Conservation (phyloP, 345 rosid genomes). For the Brassica incana region DNA sequence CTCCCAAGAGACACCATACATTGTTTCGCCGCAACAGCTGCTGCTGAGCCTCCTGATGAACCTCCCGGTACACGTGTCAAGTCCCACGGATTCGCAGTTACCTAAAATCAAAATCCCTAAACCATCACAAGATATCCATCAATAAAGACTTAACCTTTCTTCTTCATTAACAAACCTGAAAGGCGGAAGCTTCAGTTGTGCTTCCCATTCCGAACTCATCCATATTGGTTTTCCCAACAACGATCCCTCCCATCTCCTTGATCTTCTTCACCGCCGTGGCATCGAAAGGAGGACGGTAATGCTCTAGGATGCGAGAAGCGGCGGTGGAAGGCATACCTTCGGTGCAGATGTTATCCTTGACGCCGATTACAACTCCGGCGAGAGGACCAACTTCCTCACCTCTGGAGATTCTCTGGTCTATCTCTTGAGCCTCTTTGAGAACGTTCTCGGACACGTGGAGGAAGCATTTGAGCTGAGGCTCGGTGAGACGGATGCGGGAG, state of each 20-base stretch:
- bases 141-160: neutral
- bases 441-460: neutral
- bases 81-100: conserved; percentile 59
- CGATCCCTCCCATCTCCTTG: neutral
- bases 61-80: conserved; percentile 89
- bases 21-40: conserved; percentile 61
- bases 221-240: neutral
- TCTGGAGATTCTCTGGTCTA: neutral
- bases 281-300: neutral
- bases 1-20: conserved; percentile 36
- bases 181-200: neutral
- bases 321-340: conserved; percentile 1
- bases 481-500: neutral
- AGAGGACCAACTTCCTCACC: neutral
- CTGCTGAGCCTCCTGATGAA: conserved; percentile 96
- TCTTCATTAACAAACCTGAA: neutral
- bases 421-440: neutral
- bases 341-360: neutral
- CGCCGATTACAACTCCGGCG: neutral
- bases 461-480: neutral
- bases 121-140: neutral
- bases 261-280: neutral
- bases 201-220: neutral
- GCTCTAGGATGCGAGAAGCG: neutral
- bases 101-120: neutral